These are phyloP conservation scores for Ilyonectria robusta DNA, from an alignment of 2,329 filamentous ascomycete genomes.

Conservation along the genomic window DNA sequence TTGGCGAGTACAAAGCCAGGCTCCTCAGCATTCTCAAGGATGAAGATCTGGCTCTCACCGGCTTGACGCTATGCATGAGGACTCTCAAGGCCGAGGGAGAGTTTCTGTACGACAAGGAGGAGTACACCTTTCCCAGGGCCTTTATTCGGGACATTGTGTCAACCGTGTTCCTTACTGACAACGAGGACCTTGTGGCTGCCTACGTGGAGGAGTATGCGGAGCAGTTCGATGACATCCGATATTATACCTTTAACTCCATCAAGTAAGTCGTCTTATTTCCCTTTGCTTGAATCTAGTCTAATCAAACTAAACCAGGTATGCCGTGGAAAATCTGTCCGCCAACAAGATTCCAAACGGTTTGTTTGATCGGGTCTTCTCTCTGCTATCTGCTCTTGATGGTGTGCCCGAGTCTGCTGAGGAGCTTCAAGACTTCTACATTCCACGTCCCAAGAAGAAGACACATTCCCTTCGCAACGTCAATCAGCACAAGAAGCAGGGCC, in stretches of 20 bases:
- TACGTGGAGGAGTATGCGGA: slow-evolving; percentile 85
- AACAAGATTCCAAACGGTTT: slow-evolving; percentile 46
- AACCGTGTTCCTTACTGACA: slow-evolving; percentile 70
- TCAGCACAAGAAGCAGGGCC: slow-evolving; percentile 83
- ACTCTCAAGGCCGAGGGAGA: slow-evolving; percentile 85
- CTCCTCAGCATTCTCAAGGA: slow-evolving; percentile 74
- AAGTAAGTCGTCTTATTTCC: slow-evolving; percentile 67
- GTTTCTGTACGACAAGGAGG: slow-evolving; percentile 70
- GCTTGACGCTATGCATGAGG: slow-evolving; percentile 85
- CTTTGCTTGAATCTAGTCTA: no score
- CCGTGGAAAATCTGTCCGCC: slow-evolving; percentile 44
- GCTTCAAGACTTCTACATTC: slow-evolving; percentile 77
- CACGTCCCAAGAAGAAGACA: slow-evolving; percentile 75
- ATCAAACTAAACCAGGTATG: slow-evolving; percentile 41
- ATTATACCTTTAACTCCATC: slow-evolving; percentile 83
- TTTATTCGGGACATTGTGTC: slow-evolving; percentile 77
- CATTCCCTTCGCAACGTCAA: slow-evolving; percentile 75
- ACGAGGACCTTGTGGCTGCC: slow-evolving; percentile 74
- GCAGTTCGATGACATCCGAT: slow-evolving; percentile 87
- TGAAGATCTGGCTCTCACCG: slow-evolving; percentile 76
- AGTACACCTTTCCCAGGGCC: slow-evolving; percentile 77
- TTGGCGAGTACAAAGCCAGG: slow-evolving; percentile 77
- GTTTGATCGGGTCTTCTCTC: slow-evolving; percentile 71
- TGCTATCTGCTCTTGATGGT: slow-evolving; percentile 78
- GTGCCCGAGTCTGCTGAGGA: slow-evolving; percentile 78